phyloP scores from a whole-genome alignment of 2,329 filamentous ascomycete genomes.

The Epicoccum nigrum region DNA sequence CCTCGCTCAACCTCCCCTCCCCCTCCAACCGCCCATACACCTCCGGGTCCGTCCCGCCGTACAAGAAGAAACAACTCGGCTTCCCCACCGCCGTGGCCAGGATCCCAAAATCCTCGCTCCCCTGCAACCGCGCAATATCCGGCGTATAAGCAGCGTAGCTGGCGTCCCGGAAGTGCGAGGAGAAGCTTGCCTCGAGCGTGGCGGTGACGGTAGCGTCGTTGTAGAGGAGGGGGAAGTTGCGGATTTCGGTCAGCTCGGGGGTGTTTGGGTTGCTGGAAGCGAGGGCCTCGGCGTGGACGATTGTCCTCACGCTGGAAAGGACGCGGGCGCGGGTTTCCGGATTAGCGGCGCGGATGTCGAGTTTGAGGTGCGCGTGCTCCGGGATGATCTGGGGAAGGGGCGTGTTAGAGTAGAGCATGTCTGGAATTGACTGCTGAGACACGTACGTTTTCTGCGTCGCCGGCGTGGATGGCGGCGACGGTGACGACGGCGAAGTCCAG shows the following conservation, averaged over 20 bases:
- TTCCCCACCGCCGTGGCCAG: constrained; percentile 57
- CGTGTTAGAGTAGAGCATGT: no score
- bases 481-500: constrained; percentile 63
- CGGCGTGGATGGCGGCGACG: constrained; percentile 64
- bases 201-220: constrained; percentile 57
- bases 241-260: constrained; percentile 52
- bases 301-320: constrained; percentile 56
- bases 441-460: constrained; percentile 61
- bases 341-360: constrained; percentile 60
- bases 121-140: constrained; percentile 51
- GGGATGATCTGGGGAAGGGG: constrained; percentile 54
- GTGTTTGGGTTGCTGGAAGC: constrained; percentile 54
- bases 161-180: constrained; percentile 51
- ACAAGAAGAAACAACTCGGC: constrained; percentile 63
- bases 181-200: constrained; percentile 53
- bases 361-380: constrained; percentile 59
- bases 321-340: constrained; percentile 56
- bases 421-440: no score
- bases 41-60: constrained; percentile 59
- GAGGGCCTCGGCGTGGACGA: constrained; percentile 61
- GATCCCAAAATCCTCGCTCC: constrained; percentile 65
- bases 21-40: constrained; percentile 58
- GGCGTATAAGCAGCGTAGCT: constrained; percentile 41
- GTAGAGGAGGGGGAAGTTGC: constrained; percentile 56
- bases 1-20: constrained; percentile 55